Base-by-base conservation (phyloP, 2,329 filamentous ascomycete genomes). In the Alternaria triticimaculans region DNA sequence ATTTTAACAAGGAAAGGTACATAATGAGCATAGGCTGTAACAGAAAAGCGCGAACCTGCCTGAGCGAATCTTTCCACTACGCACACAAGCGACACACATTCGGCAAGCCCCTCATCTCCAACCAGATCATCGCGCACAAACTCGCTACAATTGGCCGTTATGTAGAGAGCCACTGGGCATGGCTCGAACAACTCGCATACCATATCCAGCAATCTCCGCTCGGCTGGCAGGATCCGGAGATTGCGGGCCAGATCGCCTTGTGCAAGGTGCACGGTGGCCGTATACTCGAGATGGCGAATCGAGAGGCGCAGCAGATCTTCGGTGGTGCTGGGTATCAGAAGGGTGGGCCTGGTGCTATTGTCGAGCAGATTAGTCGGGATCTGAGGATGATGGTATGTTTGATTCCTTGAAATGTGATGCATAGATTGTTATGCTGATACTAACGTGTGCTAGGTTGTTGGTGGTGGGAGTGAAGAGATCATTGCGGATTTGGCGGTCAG, bases 141-240 rank as follows among this genome's bases (percentile, higher is more conserved):
- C 82, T 90, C 14, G 83, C 86, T n/a, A 87, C 84, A 37, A 82
- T 89, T 55, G 87, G 86, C 0, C 81, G 86, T 11, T 83, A 86
- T 67, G 84, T 90, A n/a, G 88, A 90, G 66, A 85, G 86, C 0
- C 86, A 87, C 49, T 88, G 86, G 77, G 86, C 87, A 0, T 89
- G 87, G 80, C 75, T 90, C 62, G 88, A 90, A 69, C 87, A 89
- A 72, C 78, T 90, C 3, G 87, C 86, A 6, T 87, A 85, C 71
- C 85, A 87, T 49, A 80, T 86, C 46, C 81, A 85, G 62, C 72
- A 80, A 9, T 82, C 80, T 5, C 79, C 81, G 65, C 70, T 82
- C 59, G 74, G 70, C 4, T 82, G 78, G 76, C 74, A 81, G 56
- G 78, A 80, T 26, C 75, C 78, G 1, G 75, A 77, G 18, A 78